Percentiles rank a stretch among this genome's conserved stretches.
These are phyloP conservation scores for Russula abietina DNA, from an alignment of 768 basidiomycete species.

Conservation along the genomic window DNA sequence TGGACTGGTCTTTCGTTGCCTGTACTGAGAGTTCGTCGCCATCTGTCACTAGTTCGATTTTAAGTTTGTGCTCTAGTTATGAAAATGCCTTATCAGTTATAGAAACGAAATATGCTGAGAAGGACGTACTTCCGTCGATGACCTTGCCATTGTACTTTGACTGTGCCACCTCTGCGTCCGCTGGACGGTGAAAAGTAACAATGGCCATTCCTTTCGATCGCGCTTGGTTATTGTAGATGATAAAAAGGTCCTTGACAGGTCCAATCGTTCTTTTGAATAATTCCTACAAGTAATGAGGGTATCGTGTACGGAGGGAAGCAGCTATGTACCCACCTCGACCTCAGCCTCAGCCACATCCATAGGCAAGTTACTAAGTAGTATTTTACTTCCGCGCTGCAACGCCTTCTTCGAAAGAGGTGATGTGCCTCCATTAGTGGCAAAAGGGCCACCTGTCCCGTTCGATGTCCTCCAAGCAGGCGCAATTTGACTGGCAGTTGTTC, in stretches of 20 bases:
- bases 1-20: conserved; percentile 27
- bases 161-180: conserved; percentile 57
- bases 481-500: conserved; percentile 18
- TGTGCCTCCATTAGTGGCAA: conserved; percentile 10
- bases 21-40: conserved; percentile 29
- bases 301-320: background rate
- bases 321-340: conserved; percentile 14
- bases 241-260: conserved; percentile 60
- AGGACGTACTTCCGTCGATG: conserved; percentile 52
- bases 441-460: background rate
- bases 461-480: conserved; percentile 23
- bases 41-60: conserved; percentile 57
- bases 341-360: conserved; percentile 24
- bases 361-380: conserved; percentile 23
- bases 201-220: conserved; percentile 78
- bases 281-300: conserved; percentile 40
- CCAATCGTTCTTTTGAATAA: conserved; percentile 74
- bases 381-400: conserved; percentile 22
- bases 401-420: conserved; percentile 10
- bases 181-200: conserved; percentile 56
- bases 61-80: conserved; percentile 55
- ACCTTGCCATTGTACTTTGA: conserved; percentile 71
- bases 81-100: background rate
- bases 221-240: conserved; percentile 71
- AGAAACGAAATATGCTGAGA: background rate